Evolutionary conservation across 345 rosid genomes (phyloP), one percentile per base, ranked within the genome.

Genomic region (Citrus sp.): DNA sequence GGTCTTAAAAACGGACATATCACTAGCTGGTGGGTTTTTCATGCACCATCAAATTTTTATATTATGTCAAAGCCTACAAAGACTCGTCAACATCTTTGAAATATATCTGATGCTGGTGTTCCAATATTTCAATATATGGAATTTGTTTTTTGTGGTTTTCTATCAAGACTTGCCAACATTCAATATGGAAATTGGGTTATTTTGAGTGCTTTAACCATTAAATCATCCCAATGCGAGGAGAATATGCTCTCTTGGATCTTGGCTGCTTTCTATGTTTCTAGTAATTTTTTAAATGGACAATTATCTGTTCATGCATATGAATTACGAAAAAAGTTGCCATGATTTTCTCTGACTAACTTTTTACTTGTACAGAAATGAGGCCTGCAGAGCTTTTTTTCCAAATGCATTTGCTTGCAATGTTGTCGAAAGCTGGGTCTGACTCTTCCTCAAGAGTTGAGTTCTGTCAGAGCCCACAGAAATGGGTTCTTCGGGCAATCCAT

Each of bases 401-500:
- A 87, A 96, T 96, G 97, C 97, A 94, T 88, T 82, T 92, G 83
- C 97, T 94, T 74, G 94, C 97, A 74, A 84, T 73, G 73, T 84
- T 85, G 78, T 78, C 84, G 9, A 80, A 86, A 76, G 79, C 78
- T 62, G 84, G 78, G 55, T 61, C 79, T 0, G 83, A 85, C 78
- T 32, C 86, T n/a, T 71, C 82, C 27, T 83, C 88, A 49, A 78
- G 72, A 56, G 84, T 91, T 69, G 95, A 84, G 77, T 77, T 55
- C 74, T 91, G 82, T 75, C 96, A 91, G 82, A 93, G 85, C 80
- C 91, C 97, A 21, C 84, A 71, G 64, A 87, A 91, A 86, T 92
- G 98, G 98, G 91, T 96, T 76, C 89, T 88, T 54, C 90, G 94
- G 70, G 95, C 98, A 63, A 94, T 96, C 72, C 98, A 94, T 72